These are phyloP conservation scores for Tricholoma saponaceum DNA, from an alignment of 768 basidiomycete genomes.

Conservation along the genomic window DNA sequence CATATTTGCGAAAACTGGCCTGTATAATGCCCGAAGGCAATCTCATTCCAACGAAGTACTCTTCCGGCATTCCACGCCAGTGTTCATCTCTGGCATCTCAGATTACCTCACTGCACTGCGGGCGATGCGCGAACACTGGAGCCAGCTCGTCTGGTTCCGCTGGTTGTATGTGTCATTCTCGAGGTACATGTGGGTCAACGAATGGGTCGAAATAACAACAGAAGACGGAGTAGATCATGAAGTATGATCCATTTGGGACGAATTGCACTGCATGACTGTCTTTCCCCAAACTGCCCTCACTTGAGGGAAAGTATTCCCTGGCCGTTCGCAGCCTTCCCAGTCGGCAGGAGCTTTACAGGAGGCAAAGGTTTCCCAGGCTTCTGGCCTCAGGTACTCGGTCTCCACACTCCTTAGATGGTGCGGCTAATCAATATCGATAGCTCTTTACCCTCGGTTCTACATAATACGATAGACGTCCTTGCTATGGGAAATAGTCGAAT, in stretches of 20 bases:
- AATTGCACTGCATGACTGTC: neutral
- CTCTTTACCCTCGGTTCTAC: too few relatives aligned
- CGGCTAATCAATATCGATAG: too few relatives aligned
- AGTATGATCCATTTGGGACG: neutral
- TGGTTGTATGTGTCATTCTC: conserved; percentile 80
- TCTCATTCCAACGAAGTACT: neutral
- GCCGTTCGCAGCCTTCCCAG: too few relatives aligned
- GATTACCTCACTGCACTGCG: conserved; percentile 53
- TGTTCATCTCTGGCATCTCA: conserved; percentile 53
- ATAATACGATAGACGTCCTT: too few relatives aligned
- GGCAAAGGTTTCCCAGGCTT: too few relatives aligned
- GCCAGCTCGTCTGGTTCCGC: conserved; percentile 87
- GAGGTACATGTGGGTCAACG: conserved; percentile 91
- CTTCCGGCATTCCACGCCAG: conserved; percentile 20
- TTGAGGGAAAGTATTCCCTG: too few relatives aligned
- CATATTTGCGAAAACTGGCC: conserved; percentile 42
- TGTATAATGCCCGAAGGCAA: conserved; percentile 18
- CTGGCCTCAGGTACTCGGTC: too few relatives aligned
- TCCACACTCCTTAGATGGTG: too few relatives aligned
- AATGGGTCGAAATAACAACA: conserved; percentile 60
- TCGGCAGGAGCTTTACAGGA: too few relatives aligned
- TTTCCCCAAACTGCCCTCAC: too few relatives aligned
- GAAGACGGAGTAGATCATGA: neutral
- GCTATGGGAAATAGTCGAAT: too few relatives aligned
- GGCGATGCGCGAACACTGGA: conserved; percentile 71